These are phyloP conservation scores for Trichoderma sp. DNA, from an alignment of 2,329 filamentous ascomycete genomes.

Conservation along the genomic window DNA sequence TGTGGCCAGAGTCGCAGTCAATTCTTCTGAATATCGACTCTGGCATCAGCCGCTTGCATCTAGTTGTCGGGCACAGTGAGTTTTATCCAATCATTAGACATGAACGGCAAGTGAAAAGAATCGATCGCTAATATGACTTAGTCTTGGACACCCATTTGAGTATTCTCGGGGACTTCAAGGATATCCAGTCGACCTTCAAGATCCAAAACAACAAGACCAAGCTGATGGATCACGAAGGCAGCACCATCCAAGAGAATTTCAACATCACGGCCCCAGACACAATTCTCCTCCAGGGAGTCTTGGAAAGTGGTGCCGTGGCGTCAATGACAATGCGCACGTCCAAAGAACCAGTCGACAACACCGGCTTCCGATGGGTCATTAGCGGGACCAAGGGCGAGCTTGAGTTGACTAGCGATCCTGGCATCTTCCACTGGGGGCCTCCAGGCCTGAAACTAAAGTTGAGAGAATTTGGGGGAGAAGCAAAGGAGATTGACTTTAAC, in stretches of 20 bases:
- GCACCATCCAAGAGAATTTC: not conserved
- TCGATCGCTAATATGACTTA: not conserved
- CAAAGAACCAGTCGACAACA: not conserved
- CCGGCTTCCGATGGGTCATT: conserved; percentile 2
- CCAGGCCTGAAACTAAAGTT: conserved; percentile 2
- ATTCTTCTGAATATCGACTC: not conserved
- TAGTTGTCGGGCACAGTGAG: not conserved
- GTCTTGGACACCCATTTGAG: conserved; percentile 5
- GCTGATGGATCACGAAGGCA: not conserved
- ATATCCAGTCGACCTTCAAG: not conserved
- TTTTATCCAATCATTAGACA: not conserved
- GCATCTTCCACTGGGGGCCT: conserved; percentile 4
- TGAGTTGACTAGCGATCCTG: not conserved
- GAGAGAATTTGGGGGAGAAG: not conserved
- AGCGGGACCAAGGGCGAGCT: conserved; percentile 2
- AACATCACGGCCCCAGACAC: conserved; percentile 2
- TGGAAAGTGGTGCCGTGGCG: not conserved
- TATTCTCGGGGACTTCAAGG: not conserved
- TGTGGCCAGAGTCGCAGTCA: conserved; percentile 4
- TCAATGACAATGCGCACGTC: not conserved
- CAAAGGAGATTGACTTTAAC: conserved; percentile 8
- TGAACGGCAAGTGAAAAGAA: not conserved
- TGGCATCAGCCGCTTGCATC: conserved; percentile 7
- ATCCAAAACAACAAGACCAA: not conserved
- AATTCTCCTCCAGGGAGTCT: conserved; percentile 1